These are phyloP conservation scores for Aspergillus pseudoviridinutans DNA, from an alignment of 2,329 filamentous ascomycete genomes.

Conservation along the genomic window DNA sequence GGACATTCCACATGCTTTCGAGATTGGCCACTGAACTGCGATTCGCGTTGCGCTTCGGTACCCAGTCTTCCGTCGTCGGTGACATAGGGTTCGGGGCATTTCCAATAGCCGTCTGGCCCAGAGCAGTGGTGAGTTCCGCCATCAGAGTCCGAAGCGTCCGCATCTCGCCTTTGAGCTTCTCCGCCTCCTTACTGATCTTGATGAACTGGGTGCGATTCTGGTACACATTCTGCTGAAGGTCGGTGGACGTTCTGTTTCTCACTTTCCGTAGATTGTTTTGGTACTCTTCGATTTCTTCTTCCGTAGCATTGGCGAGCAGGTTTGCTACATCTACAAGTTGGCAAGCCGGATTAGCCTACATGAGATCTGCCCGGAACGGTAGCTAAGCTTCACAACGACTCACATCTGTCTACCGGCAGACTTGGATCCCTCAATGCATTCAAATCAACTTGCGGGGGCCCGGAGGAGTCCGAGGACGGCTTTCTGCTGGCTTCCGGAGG, in stretches of 20 bases:
- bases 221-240: conserved; percentile 92
- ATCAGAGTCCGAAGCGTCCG: conserved; percentile 82
- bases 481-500: conserved; percentile 41
- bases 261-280: conserved; percentile 71
- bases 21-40: conserved; percentile 81
- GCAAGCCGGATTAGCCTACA: conserved; percentile 15
- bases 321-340: conserved; percentile 45
- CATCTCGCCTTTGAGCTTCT: conserved; percentile 97
- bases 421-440: conserved; percentile 76
- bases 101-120: conserved; percentile 42
- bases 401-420: conserved; percentile 74
- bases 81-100: conserved; percentile 54
- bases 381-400: conserved; percentile 22
- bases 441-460: conserved; percentile 67
- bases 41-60: conserved; percentile 61
- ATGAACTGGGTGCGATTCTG: conserved; percentile 98
- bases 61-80: conserved; percentile 48
- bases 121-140: conserved; percentile 79
- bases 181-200: conserved; percentile 98
- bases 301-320: conserved; percentile 77
- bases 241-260: conserved; percentile 71
- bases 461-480: conserved; percentile 53
- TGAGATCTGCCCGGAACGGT: not conserved
- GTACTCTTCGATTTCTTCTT: conserved; percentile 80
- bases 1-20: conserved; percentile 64